Conservation (phyloP, 1,284 basidiomycete genomes). For the Hymenochaete sp. region DNA sequence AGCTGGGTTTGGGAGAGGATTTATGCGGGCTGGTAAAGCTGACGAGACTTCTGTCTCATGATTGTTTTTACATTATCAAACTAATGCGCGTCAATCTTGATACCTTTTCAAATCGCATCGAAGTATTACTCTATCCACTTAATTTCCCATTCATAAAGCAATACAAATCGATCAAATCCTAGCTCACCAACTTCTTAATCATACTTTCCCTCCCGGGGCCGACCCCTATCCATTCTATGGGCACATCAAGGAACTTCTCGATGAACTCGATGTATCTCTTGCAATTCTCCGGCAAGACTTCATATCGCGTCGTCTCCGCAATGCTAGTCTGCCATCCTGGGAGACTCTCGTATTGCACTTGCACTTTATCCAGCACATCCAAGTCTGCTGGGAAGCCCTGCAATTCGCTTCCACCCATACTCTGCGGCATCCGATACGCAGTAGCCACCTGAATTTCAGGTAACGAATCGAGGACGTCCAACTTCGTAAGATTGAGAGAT, state of each 20-base stretch:
- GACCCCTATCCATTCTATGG: slow-evolving; percentile 87
- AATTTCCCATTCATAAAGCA: too few species aligned
- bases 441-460: slow-evolving; percentile 85
- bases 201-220: slow-evolving; percentile 80
- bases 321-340: slow-evolving; percentile 92
- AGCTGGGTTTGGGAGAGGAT: slow-evolving; percentile 68
- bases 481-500: slow-evolving; percentile 88
- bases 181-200: slow-evolving; percentile 36
- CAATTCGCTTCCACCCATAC: slow-evolving; percentile 73
- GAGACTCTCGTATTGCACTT: slow-evolving; percentile 85
- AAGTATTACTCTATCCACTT: background rate
- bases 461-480: slow-evolving; percentile 86
- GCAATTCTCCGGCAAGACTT: slow-evolving; percentile 82
- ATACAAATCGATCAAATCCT: too few species aligned
- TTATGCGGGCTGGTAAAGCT: slow-evolving; percentile 31
- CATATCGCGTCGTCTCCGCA: slow-evolving; percentile 54
- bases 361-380: slow-evolving; percentile 70
- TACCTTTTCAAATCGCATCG: background rate
- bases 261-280: slow-evolving; percentile 85
- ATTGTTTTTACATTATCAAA: background rate
- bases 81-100: too few species aligned
- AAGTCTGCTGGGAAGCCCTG: slow-evolving; percentile 90
- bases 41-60: slow-evolving; percentile 13
- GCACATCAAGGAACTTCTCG: slow-evolving; percentile 72
- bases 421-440: slow-evolving; percentile 73